Evolutionary conservation across 1,284 basidiomycete species (phyloP).

Genomic region (Chalciporus sp.): DNA sequence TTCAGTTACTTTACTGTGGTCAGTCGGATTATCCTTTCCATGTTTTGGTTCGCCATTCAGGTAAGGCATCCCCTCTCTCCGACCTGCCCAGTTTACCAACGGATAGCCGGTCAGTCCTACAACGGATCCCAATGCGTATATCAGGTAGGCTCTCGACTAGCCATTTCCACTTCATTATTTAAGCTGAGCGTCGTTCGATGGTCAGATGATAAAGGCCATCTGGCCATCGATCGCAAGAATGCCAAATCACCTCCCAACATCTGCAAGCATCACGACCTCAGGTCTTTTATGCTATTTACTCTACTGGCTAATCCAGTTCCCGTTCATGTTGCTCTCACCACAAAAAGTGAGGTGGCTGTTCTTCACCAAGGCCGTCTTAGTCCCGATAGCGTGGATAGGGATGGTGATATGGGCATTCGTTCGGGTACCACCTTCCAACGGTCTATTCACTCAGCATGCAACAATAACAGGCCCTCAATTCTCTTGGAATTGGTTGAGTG

Average conservation of each 20-base stretch:
- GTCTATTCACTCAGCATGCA: constrained; percentile 46
- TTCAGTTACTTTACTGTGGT: constrained; percentile 64
- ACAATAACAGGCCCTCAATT: constrained; percentile 41
- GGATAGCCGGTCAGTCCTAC: constrained; percentile 19
- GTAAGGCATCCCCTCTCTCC: constrained; percentile 20
- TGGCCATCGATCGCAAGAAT: constrained; percentile 61
- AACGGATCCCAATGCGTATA: constrained; percentile 34
- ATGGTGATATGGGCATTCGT: constrained; percentile 64
- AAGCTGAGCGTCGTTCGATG: background rate
- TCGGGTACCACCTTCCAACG: constrained; percentile 48
- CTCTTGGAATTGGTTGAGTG: constrained; percentile 58
- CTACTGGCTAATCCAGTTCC: constrained; percentile 65
- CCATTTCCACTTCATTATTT: background rate
- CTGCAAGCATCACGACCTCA: constrained; percentile 56
- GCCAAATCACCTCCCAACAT: constrained; percentile 54
- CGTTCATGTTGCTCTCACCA: constrained; percentile 64
- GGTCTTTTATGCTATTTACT: constrained; percentile 63
- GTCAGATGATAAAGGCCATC: constrained; percentile 62
- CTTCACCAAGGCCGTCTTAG: constrained; percentile 56
- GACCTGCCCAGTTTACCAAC: background rate
- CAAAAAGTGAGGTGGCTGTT: constrained; percentile 65
- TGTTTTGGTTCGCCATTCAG: constrained; percentile 63
- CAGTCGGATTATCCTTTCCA: constrained; percentile 58
- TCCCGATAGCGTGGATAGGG: constrained; percentile 57
- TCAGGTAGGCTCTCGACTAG: constrained; percentile 17